phyloP scores from a whole-genome alignment of 495 filamentous ascomycete genomes.

The Pseudomonodictys pantanalensis region DNA sequence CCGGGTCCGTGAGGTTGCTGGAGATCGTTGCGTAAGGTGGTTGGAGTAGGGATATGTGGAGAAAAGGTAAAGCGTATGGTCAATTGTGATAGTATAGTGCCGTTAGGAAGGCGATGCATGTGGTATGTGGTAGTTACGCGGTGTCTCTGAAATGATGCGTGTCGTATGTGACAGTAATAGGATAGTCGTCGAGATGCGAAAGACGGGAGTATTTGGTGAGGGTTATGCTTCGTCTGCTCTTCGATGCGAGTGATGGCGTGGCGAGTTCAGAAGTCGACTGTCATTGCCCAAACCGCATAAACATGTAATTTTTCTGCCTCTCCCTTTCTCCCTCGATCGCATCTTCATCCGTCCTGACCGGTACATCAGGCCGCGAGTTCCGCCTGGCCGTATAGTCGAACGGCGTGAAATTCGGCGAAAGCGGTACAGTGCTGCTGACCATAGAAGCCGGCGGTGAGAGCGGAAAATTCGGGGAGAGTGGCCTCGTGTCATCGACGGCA shows the following conservation, averaged over 20 bases:
- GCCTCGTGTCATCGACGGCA: neutral
- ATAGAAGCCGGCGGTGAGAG: too few species aligned
- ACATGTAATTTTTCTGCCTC: conserved; percentile 37
- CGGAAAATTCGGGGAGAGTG: too few species aligned
- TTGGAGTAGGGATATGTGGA: too few species aligned
- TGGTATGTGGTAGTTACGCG: too few species aligned
- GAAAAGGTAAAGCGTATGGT: too few species aligned
- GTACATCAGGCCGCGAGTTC: neutral
- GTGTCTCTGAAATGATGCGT: too few species aligned
- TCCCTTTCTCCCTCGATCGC: conserved; percentile 39
- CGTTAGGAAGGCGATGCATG: too few species aligned
- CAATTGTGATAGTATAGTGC: too few species aligned
- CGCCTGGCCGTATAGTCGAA: neutral
- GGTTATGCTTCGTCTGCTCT: neutral
- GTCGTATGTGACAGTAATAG: too few species aligned
- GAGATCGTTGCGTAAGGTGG: too few species aligned
- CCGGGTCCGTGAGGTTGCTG: too few species aligned
- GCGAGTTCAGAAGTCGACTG: neutral
- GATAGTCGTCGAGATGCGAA: neutral
- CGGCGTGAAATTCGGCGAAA: conserved; percentile 4
- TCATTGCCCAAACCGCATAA: conserved; percentile 26
- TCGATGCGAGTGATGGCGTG: neutral
- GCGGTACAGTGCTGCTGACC: too few species aligned
- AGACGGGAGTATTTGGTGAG: neutral
- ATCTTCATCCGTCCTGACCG: neutral